Percentiles rank a stretch among this genome's conserved stretches.
These are phyloP conservation scores for Aspergillus kassunensis DNA, from an alignment of 495 filamentous ascomycete genomes.

Conservation along the genomic window DNA sequence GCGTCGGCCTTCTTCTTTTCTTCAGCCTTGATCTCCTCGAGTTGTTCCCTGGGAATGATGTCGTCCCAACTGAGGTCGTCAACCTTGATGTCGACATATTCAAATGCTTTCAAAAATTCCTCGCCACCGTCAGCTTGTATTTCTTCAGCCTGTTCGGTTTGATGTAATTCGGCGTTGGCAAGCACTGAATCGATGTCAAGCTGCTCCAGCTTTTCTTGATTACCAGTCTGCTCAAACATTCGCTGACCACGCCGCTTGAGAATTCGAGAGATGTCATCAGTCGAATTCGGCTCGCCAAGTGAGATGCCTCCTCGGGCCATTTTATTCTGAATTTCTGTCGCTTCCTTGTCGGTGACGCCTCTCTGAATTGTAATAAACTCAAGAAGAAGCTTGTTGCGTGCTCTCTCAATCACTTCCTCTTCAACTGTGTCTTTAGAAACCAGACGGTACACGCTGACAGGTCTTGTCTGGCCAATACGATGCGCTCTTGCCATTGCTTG, in stretches of 20 bases:
- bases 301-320: constrained; percentile 48
- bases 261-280: constrained; percentile 88
- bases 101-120: constrained; percentile 85
- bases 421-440: constrained; percentile 98
- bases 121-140: constrained; percentile 88
- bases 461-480: constrained; percentile 92
- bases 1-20: constrained; percentile 82
- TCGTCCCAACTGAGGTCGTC: constrained; percentile 94
- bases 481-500: constrained; percentile 98
- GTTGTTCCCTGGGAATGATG: constrained; percentile 91
- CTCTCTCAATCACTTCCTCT: constrained; percentile 93
- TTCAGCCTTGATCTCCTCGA: constrained; percentile 82
- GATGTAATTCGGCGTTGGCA: constrained; percentile 90
- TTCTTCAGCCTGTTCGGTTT: constrained; percentile 84
- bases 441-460: constrained; percentile 90
- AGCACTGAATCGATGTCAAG: constrained; percentile 98
- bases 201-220: constrained; percentile 93
- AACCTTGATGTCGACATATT: constrained; percentile 90
- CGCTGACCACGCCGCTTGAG: constrained; percentile 90
- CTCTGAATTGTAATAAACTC: constrained; percentile 97
- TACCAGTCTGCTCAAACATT: constrained; percentile 95
- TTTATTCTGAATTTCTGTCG: constrained; percentile 67
- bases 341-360: constrained; percentile 86
- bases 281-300: constrained; percentile 70
- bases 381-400: constrained; percentile 96